Evolutionary conservation across 2,329 filamentous ascomycete species (phyloP).

Genomic region (Parascedosporium putredinis): DNA sequence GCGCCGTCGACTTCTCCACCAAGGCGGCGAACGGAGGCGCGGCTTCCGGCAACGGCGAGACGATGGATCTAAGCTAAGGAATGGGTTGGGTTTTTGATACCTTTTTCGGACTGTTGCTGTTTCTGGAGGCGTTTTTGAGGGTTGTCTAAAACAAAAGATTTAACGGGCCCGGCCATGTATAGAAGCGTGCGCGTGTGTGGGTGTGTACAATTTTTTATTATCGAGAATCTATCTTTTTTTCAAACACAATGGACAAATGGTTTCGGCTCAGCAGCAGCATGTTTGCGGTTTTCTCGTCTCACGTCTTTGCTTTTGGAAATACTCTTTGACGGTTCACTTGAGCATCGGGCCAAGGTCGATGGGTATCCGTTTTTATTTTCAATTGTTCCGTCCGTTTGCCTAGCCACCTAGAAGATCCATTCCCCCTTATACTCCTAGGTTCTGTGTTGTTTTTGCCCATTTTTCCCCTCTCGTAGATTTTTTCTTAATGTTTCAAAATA

Average conservation of each 20-base stretch:
- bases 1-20: conserved; percentile 61
- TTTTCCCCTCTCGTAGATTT: neutral
- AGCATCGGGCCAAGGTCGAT: too few species aligned
- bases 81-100: conserved; percentile 5
- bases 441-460: conserved; percentile 1
- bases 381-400: too few species aligned
- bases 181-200: too few species aligned
- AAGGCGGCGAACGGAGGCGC: neutral
- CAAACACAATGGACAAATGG: too few species aligned
- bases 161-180: conserved; percentile 8
- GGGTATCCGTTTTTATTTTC: too few species aligned
- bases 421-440: too few species aligned
- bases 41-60: conserved; percentile 17
- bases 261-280: too few species aligned
- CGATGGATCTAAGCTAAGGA: conserved; percentile 36
- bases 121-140: conserved; percentile 6
- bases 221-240: conserved; percentile 3
- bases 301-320: too few species aligned
- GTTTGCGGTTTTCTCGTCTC: too few species aligned
- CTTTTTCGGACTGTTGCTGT: conserved; percentile 4
- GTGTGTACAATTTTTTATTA: conserved; percentile 2
- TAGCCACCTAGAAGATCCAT: too few species aligned
- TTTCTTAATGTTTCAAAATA: neutral
- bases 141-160: conserved; percentile 12
- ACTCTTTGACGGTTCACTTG: too few species aligned